Evolutionary conservation across 2,329 filamentous ascomycete genomes (phyloP), one percentile per base, ranked within the genome.

Genomic region (Didymella sp.): DNA sequence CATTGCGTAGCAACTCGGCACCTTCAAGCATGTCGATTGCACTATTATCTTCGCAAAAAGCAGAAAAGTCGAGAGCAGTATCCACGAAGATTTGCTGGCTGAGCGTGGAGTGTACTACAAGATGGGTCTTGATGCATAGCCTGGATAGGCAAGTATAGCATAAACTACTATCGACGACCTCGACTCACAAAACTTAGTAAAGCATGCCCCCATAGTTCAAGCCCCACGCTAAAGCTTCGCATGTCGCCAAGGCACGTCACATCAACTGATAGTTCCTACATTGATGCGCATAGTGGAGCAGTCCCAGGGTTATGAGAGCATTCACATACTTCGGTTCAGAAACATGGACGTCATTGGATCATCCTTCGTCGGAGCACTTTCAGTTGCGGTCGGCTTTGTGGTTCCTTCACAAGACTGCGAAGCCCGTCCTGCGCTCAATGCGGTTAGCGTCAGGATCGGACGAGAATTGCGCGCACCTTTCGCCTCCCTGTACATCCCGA

Each of bases 41-140:
- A 98, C 98, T 68, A 95, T 96, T 64, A 93, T 98, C 4, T 95
- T 98, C 73, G 92, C 96, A 73, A 88, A 90, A 68, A 94, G 94
- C 4, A 83, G 85, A 53, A 86, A 98, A 44, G 89, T 92, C 1
- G 94, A 98, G 79, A 84, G 85, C 62, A 94, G 94, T 3, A 94
- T 64, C 3, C 79, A 81, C 64, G 66, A 71, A 40, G 74, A 79
- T 56, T 58, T 81, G 50, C 62, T 77, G 40, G 64, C 63, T 7
- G 66, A 63, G 57, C 73, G 68, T 37, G 78, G 78, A 6, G 67
- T 75, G 61, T 81, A 81, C 58, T 76, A 73, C 37, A 33, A 54
- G 27, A 54, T 54, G 50, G 50, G 50, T 27, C 33, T 54, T 12
- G 50, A 45, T n/a, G 31, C 56, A 58, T 40, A 58, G 50, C 28